Percentiles rank a stretch among this genome's conserved stretches.
Evolutionary conservation across 345 rosid species (phyloP).

Genomic region (Lumnitzera racemosa): DNA sequence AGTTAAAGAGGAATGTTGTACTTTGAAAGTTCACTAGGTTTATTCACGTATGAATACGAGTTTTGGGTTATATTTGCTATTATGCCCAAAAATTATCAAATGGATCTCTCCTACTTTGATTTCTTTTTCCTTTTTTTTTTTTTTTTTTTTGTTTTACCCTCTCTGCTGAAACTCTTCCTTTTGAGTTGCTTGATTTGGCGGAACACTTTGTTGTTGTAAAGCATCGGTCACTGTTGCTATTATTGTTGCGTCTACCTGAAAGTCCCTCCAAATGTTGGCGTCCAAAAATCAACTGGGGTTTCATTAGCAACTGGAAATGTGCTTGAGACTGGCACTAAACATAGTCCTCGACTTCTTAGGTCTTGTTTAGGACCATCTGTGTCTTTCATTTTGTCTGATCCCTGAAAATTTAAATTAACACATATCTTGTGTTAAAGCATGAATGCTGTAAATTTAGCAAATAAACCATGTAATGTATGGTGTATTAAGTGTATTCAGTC

Average conservation of each 20-base stretch:
- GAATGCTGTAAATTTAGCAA: too few species aligned
- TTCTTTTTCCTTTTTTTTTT: too few species aligned
- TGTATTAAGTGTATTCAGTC: too few species aligned
- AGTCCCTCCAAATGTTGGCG: slow-evolving; percentile 70
- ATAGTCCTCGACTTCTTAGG: slow-evolving; percentile 72
- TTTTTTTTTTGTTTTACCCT: background rate
- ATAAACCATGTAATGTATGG: too few species aligned
- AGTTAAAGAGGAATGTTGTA: too few species aligned
- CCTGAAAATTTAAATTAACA: slow-evolving; percentile 13
- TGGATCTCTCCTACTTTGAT: too few species aligned
- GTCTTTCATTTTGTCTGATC: slow-evolving; percentile 26
- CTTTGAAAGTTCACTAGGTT: too few species aligned
- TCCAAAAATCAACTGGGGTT: slow-evolving; percentile 60
- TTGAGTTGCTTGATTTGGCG: background rate
- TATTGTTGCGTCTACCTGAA: slow-evolving; percentile 24
- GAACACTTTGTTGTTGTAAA: background rate
- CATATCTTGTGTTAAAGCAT: too few species aligned
- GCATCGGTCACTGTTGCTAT: background rate
- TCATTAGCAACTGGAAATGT: slow-evolving; percentile 69
- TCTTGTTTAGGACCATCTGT: slow-evolving; percentile 42
- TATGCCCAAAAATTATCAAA: too few species aligned
- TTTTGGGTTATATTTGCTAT: too few species aligned
- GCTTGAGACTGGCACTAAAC: slow-evolving; percentile 74
- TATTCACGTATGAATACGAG: too few species aligned
- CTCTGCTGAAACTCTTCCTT: background rate